A percentile compares a stretch with the other conserved stretches of the same genome.
Conservation (phyloP, 139 green algal species). For the Bryopsis sp. region DNA sequence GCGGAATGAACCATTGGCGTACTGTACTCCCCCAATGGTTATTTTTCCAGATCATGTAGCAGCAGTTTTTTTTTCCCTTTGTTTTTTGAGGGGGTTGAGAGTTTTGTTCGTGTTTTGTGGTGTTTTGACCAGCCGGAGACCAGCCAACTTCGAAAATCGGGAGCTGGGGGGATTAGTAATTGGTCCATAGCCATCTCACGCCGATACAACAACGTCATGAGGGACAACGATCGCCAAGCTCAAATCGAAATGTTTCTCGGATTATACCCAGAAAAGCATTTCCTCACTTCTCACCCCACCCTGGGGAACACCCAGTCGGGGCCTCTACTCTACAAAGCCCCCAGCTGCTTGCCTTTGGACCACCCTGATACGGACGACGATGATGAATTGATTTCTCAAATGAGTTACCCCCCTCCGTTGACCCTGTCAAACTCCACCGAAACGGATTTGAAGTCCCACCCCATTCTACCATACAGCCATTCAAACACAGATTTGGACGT, state of each 20-base stretch:
- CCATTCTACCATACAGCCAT: background rate
- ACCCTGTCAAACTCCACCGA: too few relatives aligned
- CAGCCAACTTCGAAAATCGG: slow-evolving; percentile 34
- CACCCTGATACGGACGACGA: slow-evolving; percentile 7
- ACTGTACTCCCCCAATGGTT: too few relatives aligned
- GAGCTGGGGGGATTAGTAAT: slow-evolving; percentile 38
- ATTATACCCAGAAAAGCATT: slow-evolving; percentile 10
- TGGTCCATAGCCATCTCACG: slow-evolving; percentile 27
- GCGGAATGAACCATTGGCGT: too few relatives aligned
- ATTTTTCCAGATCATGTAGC: background rate
- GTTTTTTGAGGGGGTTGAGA: too few relatives aligned
- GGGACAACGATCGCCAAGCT: slow-evolving; percentile 5
- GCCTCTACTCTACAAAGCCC: slow-evolving; percentile 9
- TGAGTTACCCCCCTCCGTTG: background rate
- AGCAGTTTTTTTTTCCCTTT: too few relatives aligned
- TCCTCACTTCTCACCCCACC: background rate
- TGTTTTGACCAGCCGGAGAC: slow-evolving; percentile 24
- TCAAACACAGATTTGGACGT: background rate
- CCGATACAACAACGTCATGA: slow-evolving; percentile 27
- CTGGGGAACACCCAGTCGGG: background rate
- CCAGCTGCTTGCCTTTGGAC: background rate
- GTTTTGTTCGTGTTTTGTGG: background rate
- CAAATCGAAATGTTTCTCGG: slow-evolving; percentile 14
- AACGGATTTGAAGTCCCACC: background rate
- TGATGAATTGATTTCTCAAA: background rate